phyloP scores from a whole-genome alignment of 768 basidiomycete genomes.

The Suillus placidus region DNA sequence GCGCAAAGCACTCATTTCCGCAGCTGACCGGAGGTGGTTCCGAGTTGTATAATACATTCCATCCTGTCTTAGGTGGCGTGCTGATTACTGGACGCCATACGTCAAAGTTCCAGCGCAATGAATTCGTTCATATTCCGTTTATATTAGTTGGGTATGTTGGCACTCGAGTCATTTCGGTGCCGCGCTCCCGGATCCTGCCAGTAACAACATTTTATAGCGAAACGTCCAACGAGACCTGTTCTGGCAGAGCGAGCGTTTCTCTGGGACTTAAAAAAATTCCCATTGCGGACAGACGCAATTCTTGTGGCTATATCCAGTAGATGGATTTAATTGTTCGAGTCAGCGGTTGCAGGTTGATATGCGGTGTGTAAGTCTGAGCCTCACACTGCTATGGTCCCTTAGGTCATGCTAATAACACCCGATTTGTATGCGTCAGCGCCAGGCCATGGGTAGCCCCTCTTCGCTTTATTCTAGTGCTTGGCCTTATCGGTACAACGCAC shows the following conservation, averaged over 20 bases:
- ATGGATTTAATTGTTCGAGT: slow-evolving; percentile 44
- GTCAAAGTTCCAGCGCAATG: slow-evolving; percentile 43
- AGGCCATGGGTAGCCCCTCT: slow-evolving; percentile 48
- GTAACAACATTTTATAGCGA: slow-evolving; percentile 36
- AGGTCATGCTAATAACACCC: background rate
- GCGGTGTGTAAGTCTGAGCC: slow-evolving; percentile 47
- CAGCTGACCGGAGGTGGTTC: slow-evolving; percentile 27
- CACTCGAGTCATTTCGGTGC: slow-evolving; percentile 4
- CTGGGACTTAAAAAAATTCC: slow-evolving; percentile 42
- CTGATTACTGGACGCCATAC: slow-evolving; percentile 56
- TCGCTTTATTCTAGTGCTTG: slow-evolving; percentile 41
- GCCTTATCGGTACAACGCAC: slow-evolving; percentile 62
- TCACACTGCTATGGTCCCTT: background rate
- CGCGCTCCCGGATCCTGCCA: background rate
- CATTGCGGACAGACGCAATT: slow-evolving; percentile 42
- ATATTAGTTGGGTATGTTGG: slow-evolving; percentile 54
- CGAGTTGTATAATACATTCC: slow-evolving; percentile 50
- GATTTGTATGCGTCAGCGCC: slow-evolving; percentile 33
- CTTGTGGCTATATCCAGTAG: slow-evolving; percentile 44
- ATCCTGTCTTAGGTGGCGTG: slow-evolving; percentile 57
- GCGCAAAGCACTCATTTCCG: slow-evolving; percentile 6
- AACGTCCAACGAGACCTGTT: slow-evolving; percentile 62
- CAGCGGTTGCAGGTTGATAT: slow-evolving; percentile 51
- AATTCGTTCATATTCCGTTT: slow-evolving; percentile 53
- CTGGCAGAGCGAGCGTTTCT: slow-evolving; percentile 42